Base-by-base conservation (phyloP, 148 eudicot genomes). In the Mesembryanthemum crystallinum region DNA sequence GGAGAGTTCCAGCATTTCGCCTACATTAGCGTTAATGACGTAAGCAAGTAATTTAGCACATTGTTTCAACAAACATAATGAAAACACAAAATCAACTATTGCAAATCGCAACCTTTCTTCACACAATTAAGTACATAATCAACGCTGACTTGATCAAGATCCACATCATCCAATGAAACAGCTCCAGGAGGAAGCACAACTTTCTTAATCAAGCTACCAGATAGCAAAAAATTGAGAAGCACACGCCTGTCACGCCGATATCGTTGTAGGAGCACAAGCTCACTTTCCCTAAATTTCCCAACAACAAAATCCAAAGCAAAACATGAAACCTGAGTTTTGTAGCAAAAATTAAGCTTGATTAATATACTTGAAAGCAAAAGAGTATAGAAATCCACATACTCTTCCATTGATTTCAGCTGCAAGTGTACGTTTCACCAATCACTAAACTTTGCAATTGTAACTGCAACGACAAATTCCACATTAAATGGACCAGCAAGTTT, bases 111-210 rank as follows among this genome's bases (percentile, higher is more conserved):
- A 95, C 99, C 99, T 91, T 91, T 91, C 78, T 86, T 96, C 13
- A 88, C 90, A 84, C 93, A 88, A 64, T 82, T 87, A 35, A 96
- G 92, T 32, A 92, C 95, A 80, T 83, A 87, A 86, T 96, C 99
- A 10, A 92, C 99, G 69, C 99, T 96, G 79, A 96, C 92, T 96
- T 92, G 99, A 88, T 92, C 99, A 17, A 96, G 87, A 92, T 96
- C 99, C 82, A 96, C 95, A 78, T 96, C 99, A 83, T 96, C 99
- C 52, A 96, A 82, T 13, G 99, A 85, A 75, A 96, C 91, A 12
- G 99, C 99, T n/a, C 99, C 98, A 1, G 99, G 99, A 55, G 99
- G 99, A 88, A 96, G 85, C 72, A 92, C 85, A 63, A 96, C 99
- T 72, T 96, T 96, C 91, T 91, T 91, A 69, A 96, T 86, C 78